A percentile compares a stretch with the other conserved stretches of the same genome.
Evolutionary conservation across 768 basidiomycete genomes (phyloP).

Genomic region (Pseudohyphozyma bogoriensis): DNA sequence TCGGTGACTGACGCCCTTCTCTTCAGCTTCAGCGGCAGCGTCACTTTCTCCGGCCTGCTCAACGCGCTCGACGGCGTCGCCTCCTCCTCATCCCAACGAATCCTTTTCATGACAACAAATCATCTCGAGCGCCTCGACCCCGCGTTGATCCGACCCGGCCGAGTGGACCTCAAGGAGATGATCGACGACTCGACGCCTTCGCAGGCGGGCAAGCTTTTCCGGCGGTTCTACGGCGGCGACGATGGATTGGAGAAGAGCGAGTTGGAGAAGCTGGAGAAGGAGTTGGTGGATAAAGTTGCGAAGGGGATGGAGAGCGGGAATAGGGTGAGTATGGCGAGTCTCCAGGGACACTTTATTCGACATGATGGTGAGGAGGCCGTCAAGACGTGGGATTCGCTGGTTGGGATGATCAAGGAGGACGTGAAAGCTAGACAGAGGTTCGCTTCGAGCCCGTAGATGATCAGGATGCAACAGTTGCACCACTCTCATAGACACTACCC

Average conservation of each 20-base stretch:
- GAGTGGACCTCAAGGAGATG: conserved; percentile 75
- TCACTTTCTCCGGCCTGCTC: conserved; percentile 94
- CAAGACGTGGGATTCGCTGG: conserved; percentile 31
- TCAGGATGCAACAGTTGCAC: too few relatives aligned
- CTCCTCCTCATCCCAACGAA: conserved; percentile 83
- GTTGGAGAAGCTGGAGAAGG: conserved; percentile 45
- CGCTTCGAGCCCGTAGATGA: conserved; percentile 1
- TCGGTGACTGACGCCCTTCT: neutral
- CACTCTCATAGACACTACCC: too few relatives aligned
- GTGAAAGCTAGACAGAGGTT: neutral
- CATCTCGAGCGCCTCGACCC: conserved; percentile 80
- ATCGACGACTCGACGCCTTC: conserved; percentile 76
- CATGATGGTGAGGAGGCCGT: conserved; percentile 38
- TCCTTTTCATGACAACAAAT: conserved; percentile 99
- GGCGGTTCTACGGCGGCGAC: conserved; percentile 64
- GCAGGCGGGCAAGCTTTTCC: conserved; percentile 69
- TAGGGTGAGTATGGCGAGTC: conserved; percentile 83
- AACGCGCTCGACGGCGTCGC: conserved; percentile 97
- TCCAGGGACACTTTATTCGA: conserved; percentile 91
- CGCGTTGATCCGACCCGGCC: conserved; percentile 87
- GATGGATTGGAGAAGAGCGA: conserved; percentile 39
- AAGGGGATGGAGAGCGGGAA: conserved; percentile 48
- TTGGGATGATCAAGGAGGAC: conserved; percentile 20
- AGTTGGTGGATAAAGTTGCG: conserved; percentile 50
- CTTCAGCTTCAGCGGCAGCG: conserved; percentile 75